These are phyloP conservation scores for Pyrus pyrifolia DNA, from an alignment of 306 rosid genomes.

Conservation along the genomic window DNA sequence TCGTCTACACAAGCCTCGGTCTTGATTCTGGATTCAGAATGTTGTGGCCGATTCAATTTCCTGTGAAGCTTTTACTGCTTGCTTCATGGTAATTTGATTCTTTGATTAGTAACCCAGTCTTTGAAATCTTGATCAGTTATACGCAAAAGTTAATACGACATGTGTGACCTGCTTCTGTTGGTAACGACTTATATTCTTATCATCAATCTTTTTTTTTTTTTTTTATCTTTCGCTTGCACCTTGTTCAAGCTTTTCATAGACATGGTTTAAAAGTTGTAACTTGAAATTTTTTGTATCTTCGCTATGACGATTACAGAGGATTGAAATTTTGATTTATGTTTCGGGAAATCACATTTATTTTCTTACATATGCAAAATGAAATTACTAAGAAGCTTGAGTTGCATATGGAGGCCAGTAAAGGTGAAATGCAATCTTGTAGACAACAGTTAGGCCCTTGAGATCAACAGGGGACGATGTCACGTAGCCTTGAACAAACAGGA, in stretches of 20 bases:
- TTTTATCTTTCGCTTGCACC: neutral
- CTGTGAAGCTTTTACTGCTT: slow-evolving; percentile 8
- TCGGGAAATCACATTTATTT: neutral
- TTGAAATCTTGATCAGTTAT: slow-evolving; percentile 19
- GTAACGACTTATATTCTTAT: slow-evolving; percentile 2
- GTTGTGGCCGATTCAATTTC: slow-evolving; percentile 16
- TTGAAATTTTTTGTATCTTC: neutral
- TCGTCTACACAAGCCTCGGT: slow-evolving; percentile 64
- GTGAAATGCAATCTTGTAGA: slow-evolving; percentile 57
- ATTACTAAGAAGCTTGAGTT: slow-evolving; percentile 9
- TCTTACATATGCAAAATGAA: neutral
- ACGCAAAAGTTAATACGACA: slow-evolving; percentile 15
- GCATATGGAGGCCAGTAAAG: slow-evolving; percentile 89
- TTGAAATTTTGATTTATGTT: neutral
- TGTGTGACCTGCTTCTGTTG: slow-evolving; percentile 18
- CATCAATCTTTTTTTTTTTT: slow-evolving; percentile 5
- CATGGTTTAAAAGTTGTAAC: slow-evolving; percentile 1
- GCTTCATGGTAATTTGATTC: slow-evolving; percentile 26
- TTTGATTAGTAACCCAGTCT: slow-evolving; percentile 18
- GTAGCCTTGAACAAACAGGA: slow-evolving; percentile 66
- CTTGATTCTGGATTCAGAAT: slow-evolving; percentile 20
- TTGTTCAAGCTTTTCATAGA: slow-evolving; percentile 8
- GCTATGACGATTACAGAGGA: neutral
- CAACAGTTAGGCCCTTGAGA: slow-evolving; percentile 37
- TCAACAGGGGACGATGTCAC: slow-evolving; percentile 53